These are phyloP conservation scores for Vaccinium darrowii DNA, from an alignment of 148 eudicot species.

Conservation along the genomic window DNA sequence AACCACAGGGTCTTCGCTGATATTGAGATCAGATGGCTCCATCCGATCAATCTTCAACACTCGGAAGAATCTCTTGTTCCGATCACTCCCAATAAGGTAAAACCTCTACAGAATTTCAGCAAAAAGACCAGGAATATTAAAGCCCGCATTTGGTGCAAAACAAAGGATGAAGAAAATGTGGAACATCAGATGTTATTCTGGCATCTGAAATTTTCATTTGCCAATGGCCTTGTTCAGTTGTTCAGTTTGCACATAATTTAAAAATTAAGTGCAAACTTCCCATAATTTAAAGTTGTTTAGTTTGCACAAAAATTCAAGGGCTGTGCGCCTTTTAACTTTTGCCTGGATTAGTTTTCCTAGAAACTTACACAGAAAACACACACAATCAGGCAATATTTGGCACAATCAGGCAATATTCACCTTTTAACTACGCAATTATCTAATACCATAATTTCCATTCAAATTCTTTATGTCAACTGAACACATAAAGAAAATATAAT, in stretches of 20 bases:
- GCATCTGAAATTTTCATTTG: background rate
- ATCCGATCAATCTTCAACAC: constrained; percentile 90
- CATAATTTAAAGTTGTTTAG: background rate
- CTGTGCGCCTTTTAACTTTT: background rate
- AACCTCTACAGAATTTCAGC: constrained; percentile 52
- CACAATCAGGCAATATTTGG: background rate
- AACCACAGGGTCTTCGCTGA: constrained; percentile 95
- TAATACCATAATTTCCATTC: background rate
- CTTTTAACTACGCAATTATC: background rate
- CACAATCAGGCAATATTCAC: background rate
- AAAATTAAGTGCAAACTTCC: background rate
- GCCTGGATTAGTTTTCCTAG: background rate
- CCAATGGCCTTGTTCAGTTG: background rate
- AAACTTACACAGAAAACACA: background rate
- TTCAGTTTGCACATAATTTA: too few relatives aligned
- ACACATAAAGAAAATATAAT: background rate
- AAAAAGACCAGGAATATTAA: background rate
- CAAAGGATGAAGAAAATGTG: background rate
- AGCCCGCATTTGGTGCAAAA: background rate
- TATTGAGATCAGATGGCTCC: constrained; percentile 81
- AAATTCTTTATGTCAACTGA: background rate
- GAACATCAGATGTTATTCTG: background rate
- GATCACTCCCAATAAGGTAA: constrained; percentile 89
- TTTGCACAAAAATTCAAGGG: background rate
- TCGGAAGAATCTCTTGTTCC: constrained; percentile 69